phyloP scores from a whole-genome alignment of 257 asterid species.

The Nicotiana undulata region DNA sequence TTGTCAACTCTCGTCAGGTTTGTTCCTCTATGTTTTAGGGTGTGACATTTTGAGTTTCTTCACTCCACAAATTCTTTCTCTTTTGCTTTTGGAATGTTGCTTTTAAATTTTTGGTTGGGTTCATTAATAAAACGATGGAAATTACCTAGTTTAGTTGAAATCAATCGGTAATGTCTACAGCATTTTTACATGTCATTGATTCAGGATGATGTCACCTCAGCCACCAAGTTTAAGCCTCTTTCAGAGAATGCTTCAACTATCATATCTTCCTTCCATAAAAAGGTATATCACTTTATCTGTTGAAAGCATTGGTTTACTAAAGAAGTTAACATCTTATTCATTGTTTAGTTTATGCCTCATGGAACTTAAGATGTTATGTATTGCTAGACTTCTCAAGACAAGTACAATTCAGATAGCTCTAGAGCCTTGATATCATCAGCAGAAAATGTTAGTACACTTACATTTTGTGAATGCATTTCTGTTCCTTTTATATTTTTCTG shows the following conservation, averaged over 20 bases:
- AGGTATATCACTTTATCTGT: constrained; percentile 23
- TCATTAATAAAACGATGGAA: background rate
- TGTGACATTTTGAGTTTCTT: background rate
- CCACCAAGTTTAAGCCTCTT: constrained; percentile 23
- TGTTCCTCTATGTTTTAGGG: background rate
- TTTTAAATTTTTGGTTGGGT: background rate
- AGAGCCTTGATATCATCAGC: constrained; percentile 12
- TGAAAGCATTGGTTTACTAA: background rate
- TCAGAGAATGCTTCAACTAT: constrained; percentile 24
- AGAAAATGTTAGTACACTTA: constrained; percentile 16
- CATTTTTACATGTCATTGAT: background rate
- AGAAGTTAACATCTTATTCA: background rate
- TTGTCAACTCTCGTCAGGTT: background rate
- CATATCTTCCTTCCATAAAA: constrained; percentile 34
- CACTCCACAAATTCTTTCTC: background rate
- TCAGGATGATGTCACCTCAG: constrained; percentile 26
- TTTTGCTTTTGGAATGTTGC: background rate
- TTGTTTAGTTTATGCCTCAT: background rate
- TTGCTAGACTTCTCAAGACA: constrained; percentile 14
- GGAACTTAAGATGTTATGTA: background rate
- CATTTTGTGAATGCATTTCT: background rate
- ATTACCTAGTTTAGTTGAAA: background rate
- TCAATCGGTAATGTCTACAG: background rate
- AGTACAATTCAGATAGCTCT: constrained; percentile 16
- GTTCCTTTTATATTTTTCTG: background rate